These are phyloP conservation scores for Anthoceros angustus DNA, from an alignment of 225 moss, liverwort and hornwort genomes.

Conservation along the genomic window DNA sequence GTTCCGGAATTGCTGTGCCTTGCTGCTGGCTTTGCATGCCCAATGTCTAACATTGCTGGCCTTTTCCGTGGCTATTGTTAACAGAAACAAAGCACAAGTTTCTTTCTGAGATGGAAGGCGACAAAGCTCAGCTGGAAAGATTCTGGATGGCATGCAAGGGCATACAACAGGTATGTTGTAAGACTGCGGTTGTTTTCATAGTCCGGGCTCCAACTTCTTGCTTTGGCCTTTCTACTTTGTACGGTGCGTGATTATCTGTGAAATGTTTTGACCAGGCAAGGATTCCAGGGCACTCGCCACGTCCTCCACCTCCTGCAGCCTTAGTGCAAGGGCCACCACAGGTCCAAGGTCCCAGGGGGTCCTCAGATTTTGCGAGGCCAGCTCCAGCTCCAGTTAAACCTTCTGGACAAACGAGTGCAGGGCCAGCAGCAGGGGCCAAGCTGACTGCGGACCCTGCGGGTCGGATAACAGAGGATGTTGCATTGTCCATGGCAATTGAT, in stretches of 20 bases:
- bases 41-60: not conserved
- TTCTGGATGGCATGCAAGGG: constrained; percentile 71
- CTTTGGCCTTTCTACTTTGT: not conserved
- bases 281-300: not conserved
- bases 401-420: constrained; percentile 13
- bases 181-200: not conserved
- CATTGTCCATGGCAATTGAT: constrained; percentile 39
- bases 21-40: constrained; percentile 1
- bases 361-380: not conserved
- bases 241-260: not conserved
- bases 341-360: not conserved
- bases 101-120: constrained; percentile 61
- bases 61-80: constrained; percentile 5
- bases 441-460: constrained; percentile 17
- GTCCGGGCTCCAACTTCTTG: not conserved
- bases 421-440: constrained; percentile 6
- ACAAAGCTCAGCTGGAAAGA: constrained; percentile 66
- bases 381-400: constrained; percentile 5
- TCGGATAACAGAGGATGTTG: constrained; percentile 23
- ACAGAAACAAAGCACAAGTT: constrained; percentile 74
- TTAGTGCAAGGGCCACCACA: not conserved
- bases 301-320: not conserved
- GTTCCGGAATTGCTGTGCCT: not conserved
- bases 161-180: constrained; percentile 41
- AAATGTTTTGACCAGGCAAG: constrained; percentile 12